A percentile compares a stretch with the other conserved stretches of the same genome.
Evolutionary conservation across 106 monocot species (phyloP).

Genomic region (Phalaenopsis equestris): DNA sequence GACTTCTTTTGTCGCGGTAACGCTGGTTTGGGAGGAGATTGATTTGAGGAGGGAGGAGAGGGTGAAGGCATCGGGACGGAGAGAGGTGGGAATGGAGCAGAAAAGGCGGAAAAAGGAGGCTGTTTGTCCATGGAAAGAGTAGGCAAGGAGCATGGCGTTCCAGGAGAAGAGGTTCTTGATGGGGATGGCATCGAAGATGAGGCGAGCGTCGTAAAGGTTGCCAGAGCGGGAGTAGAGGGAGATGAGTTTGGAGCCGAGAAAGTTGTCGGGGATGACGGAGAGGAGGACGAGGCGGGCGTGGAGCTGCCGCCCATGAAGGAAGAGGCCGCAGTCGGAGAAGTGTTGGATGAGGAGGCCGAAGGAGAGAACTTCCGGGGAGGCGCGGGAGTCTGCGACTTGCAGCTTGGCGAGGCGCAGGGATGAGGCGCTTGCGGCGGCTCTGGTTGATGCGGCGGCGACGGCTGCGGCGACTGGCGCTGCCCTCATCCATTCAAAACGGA

Average conservation of each 20-base stretch:
- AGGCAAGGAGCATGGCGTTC: conserved; percentile 40
- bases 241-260: conserved; percentile 41
- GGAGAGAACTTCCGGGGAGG: conserved; percentile 8
- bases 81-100: conserved; percentile 13
- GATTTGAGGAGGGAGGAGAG: conserved; percentile 39
- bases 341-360: conserved; percentile 35
- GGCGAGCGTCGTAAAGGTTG: conserved; percentile 23
- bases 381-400: not conserved
- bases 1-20: conserved; percentile 2
- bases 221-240: conserved; percentile 32
- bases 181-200: conserved; percentile 37
- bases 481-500: not conserved
- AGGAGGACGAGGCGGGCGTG: conserved; percentile 32
- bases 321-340: conserved; percentile 19
- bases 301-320: conserved; percentile 17
- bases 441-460: not conserved
- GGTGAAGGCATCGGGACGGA: conserved; percentile 39
- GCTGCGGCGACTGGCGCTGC: too few relatives aligned
- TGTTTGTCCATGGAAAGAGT: conserved; percentile 17
- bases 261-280: conserved; percentile 29
- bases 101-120: conserved; percentile 17
- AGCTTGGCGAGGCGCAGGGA: conserved; percentile 2
- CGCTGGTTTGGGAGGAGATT: conserved; percentile 9
- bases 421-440: not conserved
- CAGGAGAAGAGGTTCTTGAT: conserved; percentile 34